phyloP scores from a whole-genome alignment of 75 land plant species.

The Azolla pinnata region DNA sequence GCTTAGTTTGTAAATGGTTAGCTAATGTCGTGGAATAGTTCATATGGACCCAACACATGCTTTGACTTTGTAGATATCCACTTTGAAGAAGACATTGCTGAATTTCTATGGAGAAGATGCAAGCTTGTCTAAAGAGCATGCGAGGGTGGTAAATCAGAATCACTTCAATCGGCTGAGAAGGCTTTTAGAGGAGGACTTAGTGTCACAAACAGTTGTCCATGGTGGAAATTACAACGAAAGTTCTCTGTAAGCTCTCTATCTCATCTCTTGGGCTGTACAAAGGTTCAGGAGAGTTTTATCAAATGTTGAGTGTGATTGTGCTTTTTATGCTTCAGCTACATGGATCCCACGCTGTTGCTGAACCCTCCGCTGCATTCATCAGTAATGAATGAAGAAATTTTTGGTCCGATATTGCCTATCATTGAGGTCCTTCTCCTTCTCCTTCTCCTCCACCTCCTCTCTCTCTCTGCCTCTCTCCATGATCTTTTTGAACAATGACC shows the following conservation, averaged over 20 bases:
- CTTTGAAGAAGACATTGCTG: conserved; percentile 41
- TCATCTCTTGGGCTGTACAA: not conserved
- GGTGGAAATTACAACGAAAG: conserved; percentile 68
- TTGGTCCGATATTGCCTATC: conserved; percentile 80
- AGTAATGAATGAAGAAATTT: conserved; percentile 80
- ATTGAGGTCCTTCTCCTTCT: conserved; percentile 30
- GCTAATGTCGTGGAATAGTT: no score
- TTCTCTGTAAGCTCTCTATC: conserved; percentile 38
- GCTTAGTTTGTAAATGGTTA: no score
- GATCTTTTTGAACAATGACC: no score
- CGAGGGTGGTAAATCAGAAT: conserved; percentile 57
- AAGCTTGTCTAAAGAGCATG: conserved; percentile 49
- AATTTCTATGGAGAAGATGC: conserved; percentile 76
- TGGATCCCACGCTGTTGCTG: conserved; percentile 66
- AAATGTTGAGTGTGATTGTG: not conserved
- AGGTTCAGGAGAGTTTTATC: not conserved
- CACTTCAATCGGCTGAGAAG: conserved; percentile 62
- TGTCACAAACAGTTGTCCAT: conserved; percentile 54
- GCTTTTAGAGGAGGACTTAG: conserved; percentile 69
- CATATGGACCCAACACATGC: no score
- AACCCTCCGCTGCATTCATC: conserved; percentile 53
- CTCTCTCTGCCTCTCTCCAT: not conserved
- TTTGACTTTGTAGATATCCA: conserved; percentile 43
- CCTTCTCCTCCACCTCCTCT: not conserved
- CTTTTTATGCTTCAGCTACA: conserved; percentile 28